Conservation (phyloP, 2,329 filamentous ascomycete species). For the Ophiostoma piceae region DNA sequence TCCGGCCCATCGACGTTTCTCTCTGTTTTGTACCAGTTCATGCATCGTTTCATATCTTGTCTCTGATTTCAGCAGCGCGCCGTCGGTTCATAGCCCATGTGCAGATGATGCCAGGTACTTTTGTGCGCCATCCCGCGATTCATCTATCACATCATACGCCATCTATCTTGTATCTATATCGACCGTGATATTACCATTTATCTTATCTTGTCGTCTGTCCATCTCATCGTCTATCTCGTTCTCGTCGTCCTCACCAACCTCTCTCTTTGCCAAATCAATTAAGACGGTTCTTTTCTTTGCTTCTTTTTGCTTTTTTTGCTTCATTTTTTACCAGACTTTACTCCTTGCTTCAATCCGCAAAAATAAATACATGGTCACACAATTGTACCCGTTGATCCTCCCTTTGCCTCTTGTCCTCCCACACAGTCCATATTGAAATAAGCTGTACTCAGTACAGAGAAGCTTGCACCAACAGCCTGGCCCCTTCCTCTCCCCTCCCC, state of each 20-base stretch:
- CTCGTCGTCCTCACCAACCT: background rate
- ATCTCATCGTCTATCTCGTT: background rate
- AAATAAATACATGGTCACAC: background rate
- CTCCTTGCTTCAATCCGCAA: background rate
- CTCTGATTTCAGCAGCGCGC: background rate
- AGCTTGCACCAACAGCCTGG: slow-evolving; percentile 2
- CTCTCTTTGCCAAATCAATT: background rate
- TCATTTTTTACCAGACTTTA: background rate
- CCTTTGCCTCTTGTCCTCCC: background rate
- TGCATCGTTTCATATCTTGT: background rate
- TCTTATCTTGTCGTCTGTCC: background rate
- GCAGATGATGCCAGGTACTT: background rate
- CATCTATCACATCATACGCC: background rate
- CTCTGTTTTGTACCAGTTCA: background rate
- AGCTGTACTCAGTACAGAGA: no score
- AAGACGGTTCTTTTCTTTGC: background rate
- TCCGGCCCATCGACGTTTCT: no score
- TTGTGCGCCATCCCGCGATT: background rate
- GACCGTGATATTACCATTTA: no score
- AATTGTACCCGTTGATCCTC: background rate
- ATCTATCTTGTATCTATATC: background rate
- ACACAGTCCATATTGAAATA: no score
- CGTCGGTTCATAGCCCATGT: background rate
- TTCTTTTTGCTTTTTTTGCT: background rate
- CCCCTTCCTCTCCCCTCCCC: no score